Base-by-base conservation (phyloP, 2,329 filamentous ascomycete species). In the Aotearoamyces nothofagi region DNA sequence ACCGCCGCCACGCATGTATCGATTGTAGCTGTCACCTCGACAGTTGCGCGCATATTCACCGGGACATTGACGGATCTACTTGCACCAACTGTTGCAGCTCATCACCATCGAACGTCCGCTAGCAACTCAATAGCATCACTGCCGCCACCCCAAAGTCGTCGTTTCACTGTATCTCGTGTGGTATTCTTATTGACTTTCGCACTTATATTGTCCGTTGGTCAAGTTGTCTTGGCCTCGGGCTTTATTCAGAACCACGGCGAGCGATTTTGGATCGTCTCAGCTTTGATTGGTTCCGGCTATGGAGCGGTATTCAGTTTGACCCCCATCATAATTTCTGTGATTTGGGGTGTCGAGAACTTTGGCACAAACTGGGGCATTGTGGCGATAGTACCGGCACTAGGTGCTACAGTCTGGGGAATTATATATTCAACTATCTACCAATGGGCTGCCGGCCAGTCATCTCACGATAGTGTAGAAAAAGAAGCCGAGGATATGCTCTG, bases 281-380 rank as follows among this genome's bases (percentile, higher is more conserved):
- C 78, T 0, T 64, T 86, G 2, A 73, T 98, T 5, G 90, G 90
- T 5, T 76, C 84, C 2, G 90, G 90, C 24, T 96, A 98, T 48
- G 90, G 90, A 24, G 86, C 86, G 17, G 71, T 86, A 13, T 98
- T 96, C 58, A 79, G 73, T 26, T 66, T 96, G 5, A 79, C 80
- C 0, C 90, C 90, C 2, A 86, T 96, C 39, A 81, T 96, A 32
- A 78, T 94, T 41, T 83, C 77, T n/a, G 84, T 94, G 7, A 87
- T 98, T 25, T 98, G 90, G 90, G 90, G 90, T 15, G 84, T 93
- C 0, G 86, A 96, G 58, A 98, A 96, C 51, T 96, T 98, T 49
- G 90, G 83, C 33, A 98, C 90, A 1, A 96, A 98, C 45, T 98
- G 87, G 74, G 90, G 90, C 7, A 86, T 96, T 36, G 74, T 96